Evolutionary conservation across 2,329 filamentous ascomycete species (phyloP).

Genomic region (Clonostachys chloroleuca): DNA sequence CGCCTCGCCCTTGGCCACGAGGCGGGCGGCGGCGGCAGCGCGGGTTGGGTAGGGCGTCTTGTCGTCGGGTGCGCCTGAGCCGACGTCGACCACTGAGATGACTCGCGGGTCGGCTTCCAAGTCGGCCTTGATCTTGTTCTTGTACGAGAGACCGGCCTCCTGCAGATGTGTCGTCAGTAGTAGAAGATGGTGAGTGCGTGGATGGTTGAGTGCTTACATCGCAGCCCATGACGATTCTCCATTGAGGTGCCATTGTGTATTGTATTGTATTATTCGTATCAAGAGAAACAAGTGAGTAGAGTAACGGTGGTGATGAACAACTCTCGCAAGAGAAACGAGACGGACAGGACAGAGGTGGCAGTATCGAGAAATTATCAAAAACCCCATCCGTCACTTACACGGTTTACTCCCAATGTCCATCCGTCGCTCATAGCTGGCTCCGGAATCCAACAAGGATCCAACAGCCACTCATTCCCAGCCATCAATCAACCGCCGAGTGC

Average conservation of each 20-base stretch:
- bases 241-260: conserved; percentile 36
- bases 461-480: too few species aligned
- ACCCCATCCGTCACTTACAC: too few species aligned
- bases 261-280: neutral
- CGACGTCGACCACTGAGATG: conserved; percentile 67
- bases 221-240: conserved; percentile 49
- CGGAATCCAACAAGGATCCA: too few species aligned
- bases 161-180: conserved; percentile 10
- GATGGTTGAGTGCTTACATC: conserved; percentile 35
- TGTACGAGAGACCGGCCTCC: conserved; percentile 76
- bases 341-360: too few species aligned
- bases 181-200: neutral
- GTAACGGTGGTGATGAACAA: too few species aligned
- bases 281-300: too few species aligned
- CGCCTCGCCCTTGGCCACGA: conserved; percentile 58
- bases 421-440: too few species aligned
- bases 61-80: conserved; percentile 60
- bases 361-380: too few species aligned
- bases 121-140: conserved; percentile 70
- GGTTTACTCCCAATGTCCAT: too few species aligned
- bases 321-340: too few species aligned
- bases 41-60: conserved; percentile 80
- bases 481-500: too few species aligned
- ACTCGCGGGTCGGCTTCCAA: conserved; percentile 66
- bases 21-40: conserved; percentile 65